Evolutionary conservation across 257 asterid genomes (phyloP).

Genomic region (Agastache rugosa): DNA sequence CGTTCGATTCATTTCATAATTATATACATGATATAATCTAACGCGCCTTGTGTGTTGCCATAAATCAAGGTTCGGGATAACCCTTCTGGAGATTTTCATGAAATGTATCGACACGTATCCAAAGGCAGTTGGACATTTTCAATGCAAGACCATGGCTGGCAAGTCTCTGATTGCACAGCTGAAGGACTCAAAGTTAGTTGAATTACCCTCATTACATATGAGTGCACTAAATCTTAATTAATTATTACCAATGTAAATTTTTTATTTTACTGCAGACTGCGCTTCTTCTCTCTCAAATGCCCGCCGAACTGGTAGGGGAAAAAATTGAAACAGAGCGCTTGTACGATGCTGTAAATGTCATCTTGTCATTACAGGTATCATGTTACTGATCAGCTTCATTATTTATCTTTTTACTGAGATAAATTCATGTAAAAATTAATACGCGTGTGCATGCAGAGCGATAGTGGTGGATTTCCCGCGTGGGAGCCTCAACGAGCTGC

Average conservation of each 20-base stretch:
- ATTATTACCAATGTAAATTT: neutral
- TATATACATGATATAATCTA: neutral
- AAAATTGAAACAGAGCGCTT: constrained; percentile 40
- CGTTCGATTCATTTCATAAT: too few relatives aligned
- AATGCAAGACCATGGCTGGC: constrained; percentile 69
- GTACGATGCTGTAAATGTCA: constrained; percentile 56
- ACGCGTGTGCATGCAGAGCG: constrained; percentile 34
- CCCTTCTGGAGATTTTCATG: constrained; percentile 46
- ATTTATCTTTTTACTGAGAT: neutral
- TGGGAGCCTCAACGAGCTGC: constrained; percentile 67
- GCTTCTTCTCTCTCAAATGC: constrained; percentile 48
- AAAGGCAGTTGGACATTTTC: constrained; percentile 69
- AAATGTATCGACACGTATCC: constrained; percentile 57
- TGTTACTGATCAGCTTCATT: too few relatives aligned
- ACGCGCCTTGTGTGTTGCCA: too few relatives aligned
- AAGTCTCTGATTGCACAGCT: constrained; percentile 62
- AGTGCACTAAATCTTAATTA: too few relatives aligned
- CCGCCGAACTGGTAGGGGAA: constrained; percentile 48
- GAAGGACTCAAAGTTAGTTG: constrained; percentile 58
- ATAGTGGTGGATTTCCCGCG: constrained; percentile 59
- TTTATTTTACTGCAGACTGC: constrained; percentile 12
- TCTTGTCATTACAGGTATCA: constrained; percentile 62
- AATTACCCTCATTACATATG: neutral
- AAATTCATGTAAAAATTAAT: too few relatives aligned
- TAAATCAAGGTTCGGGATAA: constrained; percentile 45